Conservation (phyloP, 257 asterid genomes). For the Gentiana macrophylla region DNA sequence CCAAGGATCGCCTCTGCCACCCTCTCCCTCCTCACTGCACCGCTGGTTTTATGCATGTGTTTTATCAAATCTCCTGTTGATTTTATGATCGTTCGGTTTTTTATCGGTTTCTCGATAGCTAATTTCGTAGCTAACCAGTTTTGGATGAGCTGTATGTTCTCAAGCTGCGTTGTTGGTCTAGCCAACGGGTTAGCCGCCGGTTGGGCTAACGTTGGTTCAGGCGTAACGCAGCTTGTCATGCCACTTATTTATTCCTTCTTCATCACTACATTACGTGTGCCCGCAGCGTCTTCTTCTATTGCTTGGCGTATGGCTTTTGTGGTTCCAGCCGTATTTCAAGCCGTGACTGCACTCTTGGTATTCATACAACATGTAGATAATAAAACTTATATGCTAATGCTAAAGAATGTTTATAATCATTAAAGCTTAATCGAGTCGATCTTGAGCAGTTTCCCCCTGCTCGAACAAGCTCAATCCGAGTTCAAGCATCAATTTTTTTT, state of each 20-base stretch:
- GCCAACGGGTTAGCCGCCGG: slow-evolving; percentile 58
- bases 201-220: slow-evolving; percentile 60
- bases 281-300: slow-evolving; percentile 8
- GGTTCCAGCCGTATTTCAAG: slow-evolving; percentile 32
- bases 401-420: no score
- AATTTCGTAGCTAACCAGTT: slow-evolving; percentile 51
- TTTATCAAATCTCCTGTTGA: slow-evolving; percentile 21
- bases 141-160: slow-evolving; percentile 68
- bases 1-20: slow-evolving; percentile 42
- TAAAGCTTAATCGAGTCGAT: no score
- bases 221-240: slow-evolving; percentile 44
- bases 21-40: slow-evolving; percentile 44
- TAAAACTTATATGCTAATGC: no score
- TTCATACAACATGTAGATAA: no score
- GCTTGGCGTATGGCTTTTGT: slow-evolving; percentile 48
- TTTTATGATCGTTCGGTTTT: slow-evolving; percentile 29
- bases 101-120: slow-evolving; percentile 44
- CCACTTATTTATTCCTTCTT: slow-evolving; percentile 28
- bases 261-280: not conserved
- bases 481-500: no score
- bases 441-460: no score
- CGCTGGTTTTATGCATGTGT: slow-evolving; percentile 20
- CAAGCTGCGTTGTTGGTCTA: slow-evolving; percentile 34
- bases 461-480: no score
- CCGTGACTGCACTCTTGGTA: slow-evolving; percentile 28